Evolutionary conservation across 1,284 basidiomycete genomes (phyloP), one percentile per base, ranked within the genome.

Genomic region (Laetiporus sulphureus): DNA sequence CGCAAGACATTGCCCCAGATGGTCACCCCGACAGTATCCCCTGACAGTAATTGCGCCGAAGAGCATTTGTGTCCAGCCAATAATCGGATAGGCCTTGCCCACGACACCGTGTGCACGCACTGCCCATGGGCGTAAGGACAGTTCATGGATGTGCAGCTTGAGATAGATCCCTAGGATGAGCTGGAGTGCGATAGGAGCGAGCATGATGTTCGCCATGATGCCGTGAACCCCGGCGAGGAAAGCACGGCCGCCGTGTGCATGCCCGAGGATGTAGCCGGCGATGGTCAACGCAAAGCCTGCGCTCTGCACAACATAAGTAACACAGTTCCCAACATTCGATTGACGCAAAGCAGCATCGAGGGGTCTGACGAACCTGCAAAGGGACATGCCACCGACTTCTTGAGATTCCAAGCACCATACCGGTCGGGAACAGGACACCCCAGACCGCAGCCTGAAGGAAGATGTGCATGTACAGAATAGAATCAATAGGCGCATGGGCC

Each of bases 61-160:
- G n/a, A 85, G 58, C 71, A 87, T 83, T 58, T 94, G 91, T 1
- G 72, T 72, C 91, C 91, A 98, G 15, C 86, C 94, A 13, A 97
- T 55, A 41, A 97, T 68, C 0, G 92, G 92, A 62, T 91, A 98
- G 15, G 69, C 53, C 59, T 89, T 93, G 15, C 95, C 95, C 3
- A 97, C 63, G 13, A 91, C 53, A 1, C 91, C 85, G 55, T 98
- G 95, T 1, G 72, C 61, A 8, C 69, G 64, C 11, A 92, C 85
- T 5, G 84, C 76, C 54, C 75, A 85, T 0, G 87, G 86, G 19
- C 93, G 74, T 8, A 93, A 56, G 1, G 75, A 75, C 48, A 72
- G 69, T 63, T 97, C 90, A 48, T 93, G 75, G 16, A 97, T 81
- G 62, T 98, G 95, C 3, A 95, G 68, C 64, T 95, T 97, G 49